Conservation (phyloP, 2,329 filamentous ascomycete genomes). For the Harringtonia aguacate region DNA sequence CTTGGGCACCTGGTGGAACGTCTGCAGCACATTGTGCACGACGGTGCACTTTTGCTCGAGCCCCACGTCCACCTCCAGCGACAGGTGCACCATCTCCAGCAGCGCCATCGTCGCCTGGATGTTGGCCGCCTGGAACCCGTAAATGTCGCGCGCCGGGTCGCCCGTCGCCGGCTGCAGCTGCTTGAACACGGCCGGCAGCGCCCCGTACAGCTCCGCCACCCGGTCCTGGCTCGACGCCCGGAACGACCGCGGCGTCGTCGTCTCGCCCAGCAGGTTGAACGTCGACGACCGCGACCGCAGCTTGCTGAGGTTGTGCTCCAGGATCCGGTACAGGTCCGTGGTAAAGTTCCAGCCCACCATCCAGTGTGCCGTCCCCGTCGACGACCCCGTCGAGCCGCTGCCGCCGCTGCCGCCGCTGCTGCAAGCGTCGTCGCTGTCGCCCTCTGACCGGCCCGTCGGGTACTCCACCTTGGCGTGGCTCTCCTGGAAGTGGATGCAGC, state of each 20-base stretch:
- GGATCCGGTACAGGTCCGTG: constrained; percentile 43
- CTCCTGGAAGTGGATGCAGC: constrained; percentile 32
- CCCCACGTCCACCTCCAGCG: constrained; percentile 15
- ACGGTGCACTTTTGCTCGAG: constrained; percentile 20
- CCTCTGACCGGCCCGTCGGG: constrained; percentile 21
- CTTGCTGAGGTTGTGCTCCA: constrained; percentile 32
- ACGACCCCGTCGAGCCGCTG: too few species aligned
- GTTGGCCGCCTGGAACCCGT: constrained; percentile 25
- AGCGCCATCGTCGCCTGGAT: constrained; percentile 23
- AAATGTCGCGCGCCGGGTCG: constrained; percentile 18
- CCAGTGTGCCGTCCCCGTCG: constrained; percentile 22
- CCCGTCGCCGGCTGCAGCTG: constrained; percentile 16
- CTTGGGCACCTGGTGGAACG: constrained; percentile 17
- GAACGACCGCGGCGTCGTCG: constrained; percentile 7
- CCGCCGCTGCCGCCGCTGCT: neutral
- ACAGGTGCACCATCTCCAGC: constrained; percentile 20
- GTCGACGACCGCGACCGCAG: constrained; percentile 8
- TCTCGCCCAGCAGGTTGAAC: constrained; percentile 8
- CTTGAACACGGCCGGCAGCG: constrained; percentile 18
- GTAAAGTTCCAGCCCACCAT: constrained; percentile 47
- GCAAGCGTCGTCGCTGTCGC: neutral
- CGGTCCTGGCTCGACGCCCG: constrained; percentile 10
- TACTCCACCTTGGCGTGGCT: constrained; percentile 34
- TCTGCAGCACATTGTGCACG: constrained; percentile 18
- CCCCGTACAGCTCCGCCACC: constrained; percentile 17